Evolutionary conservation across 23 red algal species (phyloP).

Genomic region (Gracilariopsis chorda): DNA sequence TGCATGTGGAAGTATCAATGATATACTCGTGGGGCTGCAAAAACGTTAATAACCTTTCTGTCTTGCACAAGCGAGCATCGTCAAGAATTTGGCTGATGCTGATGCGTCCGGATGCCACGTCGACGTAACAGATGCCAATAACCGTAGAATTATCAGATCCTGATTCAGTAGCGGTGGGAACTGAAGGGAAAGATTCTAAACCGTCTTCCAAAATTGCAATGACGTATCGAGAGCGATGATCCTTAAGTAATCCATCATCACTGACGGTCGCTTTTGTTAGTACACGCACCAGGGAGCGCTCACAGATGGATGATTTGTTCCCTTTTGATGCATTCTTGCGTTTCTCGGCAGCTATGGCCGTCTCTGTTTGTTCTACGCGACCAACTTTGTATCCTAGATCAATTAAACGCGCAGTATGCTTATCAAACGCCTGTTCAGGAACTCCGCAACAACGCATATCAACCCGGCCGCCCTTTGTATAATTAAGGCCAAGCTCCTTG

Average conservation of each 20-base stretch:
- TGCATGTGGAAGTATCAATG: slow-evolving; percentile 4
- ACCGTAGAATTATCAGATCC: neutral
- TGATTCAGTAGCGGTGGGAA: neutral
- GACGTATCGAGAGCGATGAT: slow-evolving; percentile 78
- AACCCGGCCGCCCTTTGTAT: slow-evolving; percentile 86
- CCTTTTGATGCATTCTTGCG: slow-evolving; percentile 16
- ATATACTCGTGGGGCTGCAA: slow-evolving; percentile 79
- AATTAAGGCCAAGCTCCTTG: slow-evolving; percentile 85
- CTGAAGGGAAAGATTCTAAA: neutral
- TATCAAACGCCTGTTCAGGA: slow-evolving; percentile 87
- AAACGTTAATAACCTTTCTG: slow-evolving; percentile 67
- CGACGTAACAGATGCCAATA: slow-evolving; percentile 86
- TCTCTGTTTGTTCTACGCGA: slow-evolving; percentile 94
- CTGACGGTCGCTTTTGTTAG: slow-evolving; percentile 87
- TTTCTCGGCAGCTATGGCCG: slow-evolving; percentile 77
- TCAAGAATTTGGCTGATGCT: slow-evolving; percentile 76
- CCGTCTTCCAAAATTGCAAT: slow-evolving; percentile 32
- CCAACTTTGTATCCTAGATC: slow-evolving; percentile 92
- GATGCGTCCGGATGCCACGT: slow-evolving; percentile 77
- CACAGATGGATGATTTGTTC: slow-evolving; percentile 66
- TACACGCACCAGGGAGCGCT: slow-evolving; percentile 86
- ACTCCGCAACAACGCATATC: slow-evolving; percentile 99
- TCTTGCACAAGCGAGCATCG: slow-evolving; percentile 31
- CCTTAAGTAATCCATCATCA: slow-evolving; percentile 62
- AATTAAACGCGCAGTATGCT: slow-evolving; percentile 77